Conservation (phyloP, 257 asterid genomes). For the Fraxinus cuspidata region DNA sequence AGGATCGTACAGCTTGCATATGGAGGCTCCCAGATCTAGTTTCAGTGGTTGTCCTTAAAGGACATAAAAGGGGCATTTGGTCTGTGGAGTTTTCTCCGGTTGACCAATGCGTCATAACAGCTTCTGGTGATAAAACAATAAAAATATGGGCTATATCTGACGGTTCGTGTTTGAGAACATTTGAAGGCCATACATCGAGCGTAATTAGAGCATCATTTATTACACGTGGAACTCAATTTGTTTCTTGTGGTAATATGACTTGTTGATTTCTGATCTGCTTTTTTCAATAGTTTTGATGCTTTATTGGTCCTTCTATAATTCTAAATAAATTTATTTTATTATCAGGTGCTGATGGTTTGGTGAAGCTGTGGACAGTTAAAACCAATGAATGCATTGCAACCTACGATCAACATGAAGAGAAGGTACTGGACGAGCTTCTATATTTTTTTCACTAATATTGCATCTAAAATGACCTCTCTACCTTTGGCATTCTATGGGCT, state of each 20-base stretch:
- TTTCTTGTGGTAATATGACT: slow-evolving; percentile 74
- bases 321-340: slow-evolving; percentile 22
- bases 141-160: slow-evolving; percentile 93
- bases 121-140: slow-evolving; percentile 92
- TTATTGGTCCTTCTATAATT: slow-evolving; percentile 15
- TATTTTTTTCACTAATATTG: slow-evolving; percentile 1
- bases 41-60: slow-evolving; percentile 70
- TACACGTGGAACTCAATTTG: slow-evolving; percentile 86
- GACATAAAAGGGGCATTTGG: slow-evolving; percentile 96
- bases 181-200: slow-evolving; percentile 94
- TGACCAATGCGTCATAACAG: slow-evolving; percentile 91
- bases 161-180: slow-evolving; percentile 91
- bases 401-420: slow-evolving; percentile 93
- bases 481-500: neutral
- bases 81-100: slow-evolving; percentile 99
- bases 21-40: slow-evolving; percentile 96
- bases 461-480: neutral
- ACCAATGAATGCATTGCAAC: slow-evolving; percentile 91
- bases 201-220: slow-evolving; percentile 87
- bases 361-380: slow-evolving; percentile 94
- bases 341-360: slow-evolving; percentile 94
- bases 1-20: slow-evolving; percentile 96
- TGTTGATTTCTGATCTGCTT: slow-evolving; percentile 12
- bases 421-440: slow-evolving; percentile 47
- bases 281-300: slow-evolving; percentile 11